phyloP scores from a whole-genome alignment of 2,329 filamentous ascomycete species.

The Trichophaea hybrida region DNA sequence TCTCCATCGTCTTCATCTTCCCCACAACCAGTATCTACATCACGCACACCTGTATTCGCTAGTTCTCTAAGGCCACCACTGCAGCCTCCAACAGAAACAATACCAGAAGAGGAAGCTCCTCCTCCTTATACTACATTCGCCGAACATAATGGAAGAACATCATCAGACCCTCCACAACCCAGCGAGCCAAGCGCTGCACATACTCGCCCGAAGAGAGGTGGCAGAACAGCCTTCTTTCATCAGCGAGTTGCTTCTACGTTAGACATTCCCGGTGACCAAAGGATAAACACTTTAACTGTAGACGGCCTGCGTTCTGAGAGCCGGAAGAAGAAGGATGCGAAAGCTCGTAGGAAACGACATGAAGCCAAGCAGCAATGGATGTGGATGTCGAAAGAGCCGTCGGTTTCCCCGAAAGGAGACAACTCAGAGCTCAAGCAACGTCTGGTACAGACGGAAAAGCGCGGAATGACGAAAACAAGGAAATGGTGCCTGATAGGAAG shows the following conservation, averaged over 20 bases:
- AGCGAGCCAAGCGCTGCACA: no score
- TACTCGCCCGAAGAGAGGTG: no score
- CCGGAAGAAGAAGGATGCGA: background rate
- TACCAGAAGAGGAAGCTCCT: no score
- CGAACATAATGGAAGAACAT: no score
- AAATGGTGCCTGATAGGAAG: background rate
- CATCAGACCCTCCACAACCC: no score
- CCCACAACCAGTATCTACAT: no score
- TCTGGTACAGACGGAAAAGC: background rate
- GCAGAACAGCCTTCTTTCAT: slow-evolving; percentile 6
- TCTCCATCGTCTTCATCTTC: no score
- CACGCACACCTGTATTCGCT: no score
- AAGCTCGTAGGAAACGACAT: background rate
- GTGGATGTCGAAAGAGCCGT: background rate
- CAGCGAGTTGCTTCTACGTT: background rate
- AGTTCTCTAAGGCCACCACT: no score
- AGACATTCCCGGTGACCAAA: background rate
- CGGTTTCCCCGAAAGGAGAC: background rate
- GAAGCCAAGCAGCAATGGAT: background rate
- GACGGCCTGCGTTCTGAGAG: slow-evolving; percentile 26
- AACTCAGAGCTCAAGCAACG: background rate
- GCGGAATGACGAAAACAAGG: background rate
- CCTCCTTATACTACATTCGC: no score
- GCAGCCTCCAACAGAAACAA: no score
- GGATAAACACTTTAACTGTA: slow-evolving; percentile 22